Percentiles rank a stretch among this genome's conserved stretches.
Conservation (phyloP, 2,329 filamentous ascomycete genomes). For the Diplodia sapinea region DNA sequence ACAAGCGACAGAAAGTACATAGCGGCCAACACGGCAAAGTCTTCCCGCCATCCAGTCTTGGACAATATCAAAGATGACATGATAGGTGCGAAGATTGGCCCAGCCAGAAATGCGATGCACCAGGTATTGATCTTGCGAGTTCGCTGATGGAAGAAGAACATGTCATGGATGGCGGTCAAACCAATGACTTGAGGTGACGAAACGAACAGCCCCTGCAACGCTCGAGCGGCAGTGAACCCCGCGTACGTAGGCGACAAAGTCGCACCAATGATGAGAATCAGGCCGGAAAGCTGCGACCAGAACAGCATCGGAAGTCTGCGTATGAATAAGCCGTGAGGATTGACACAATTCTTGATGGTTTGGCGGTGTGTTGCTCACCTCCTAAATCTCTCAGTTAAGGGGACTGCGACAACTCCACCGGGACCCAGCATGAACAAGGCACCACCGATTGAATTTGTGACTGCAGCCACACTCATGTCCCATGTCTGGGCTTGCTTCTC, state of each 20-base stretch:
- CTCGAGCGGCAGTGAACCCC: constrained; percentile 38
- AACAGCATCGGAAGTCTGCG: constrained; percentile 39
- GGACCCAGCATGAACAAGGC: constrained; percentile 33
- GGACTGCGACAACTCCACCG: constrained; percentile 38
- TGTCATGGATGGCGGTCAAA: constrained; percentile 42
- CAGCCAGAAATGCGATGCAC: constrained; percentile 33
- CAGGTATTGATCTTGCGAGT: constrained; percentile 41
- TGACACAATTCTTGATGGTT: background rate
- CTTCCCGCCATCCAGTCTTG: constrained; percentile 29
- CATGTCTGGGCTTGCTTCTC: constrained; percentile 32
- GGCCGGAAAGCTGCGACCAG: constrained; percentile 37
- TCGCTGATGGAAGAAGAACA: constrained; percentile 49
- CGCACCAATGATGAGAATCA: constrained; percentile 34
- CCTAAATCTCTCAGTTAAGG: constrained; percentile 48
- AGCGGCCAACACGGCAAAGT: constrained; percentile 40
- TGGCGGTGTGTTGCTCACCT: constrained; percentile 38
- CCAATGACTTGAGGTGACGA: constrained; percentile 39
- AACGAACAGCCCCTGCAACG: constrained; percentile 38
- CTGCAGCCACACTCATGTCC: constrained; percentile 41
- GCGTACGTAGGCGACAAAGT: constrained; percentile 35
- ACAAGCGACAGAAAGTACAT: constrained; percentile 45
- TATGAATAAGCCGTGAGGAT: background rate
- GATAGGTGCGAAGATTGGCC: constrained; percentile 42
- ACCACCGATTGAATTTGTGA: constrained; percentile 49
- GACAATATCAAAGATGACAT: constrained; percentile 32